These are phyloP conservation scores for Wickerhamiella bombiphila DNA, from an alignment of 805 yeast genomes.

Conservation along the genomic window DNA sequence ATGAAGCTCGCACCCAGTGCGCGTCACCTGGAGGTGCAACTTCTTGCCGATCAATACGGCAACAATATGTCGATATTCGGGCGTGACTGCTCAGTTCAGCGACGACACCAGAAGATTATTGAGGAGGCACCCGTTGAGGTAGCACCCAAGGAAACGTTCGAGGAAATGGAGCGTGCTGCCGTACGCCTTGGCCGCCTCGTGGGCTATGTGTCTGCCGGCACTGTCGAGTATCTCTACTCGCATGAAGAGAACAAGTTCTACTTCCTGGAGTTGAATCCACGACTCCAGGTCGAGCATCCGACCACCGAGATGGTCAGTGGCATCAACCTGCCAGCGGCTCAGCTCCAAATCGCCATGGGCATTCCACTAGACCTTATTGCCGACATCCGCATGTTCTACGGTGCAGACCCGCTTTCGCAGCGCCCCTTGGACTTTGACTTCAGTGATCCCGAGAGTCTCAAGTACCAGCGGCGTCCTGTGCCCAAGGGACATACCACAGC, in stretches of 20 bases:
- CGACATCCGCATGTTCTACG: conserved; percentile 84
- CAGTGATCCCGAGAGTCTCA: conserved; percentile 50
- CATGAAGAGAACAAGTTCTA: conserved; percentile 89
- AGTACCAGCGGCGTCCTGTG: conserved; percentile 76
- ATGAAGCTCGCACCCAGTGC: conserved; percentile 97
- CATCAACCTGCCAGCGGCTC: conserved; percentile 96
- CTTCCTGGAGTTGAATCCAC: conserved; percentile 92
- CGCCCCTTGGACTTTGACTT: conserved; percentile 87
- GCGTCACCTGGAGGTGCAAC: conserved; percentile 94
- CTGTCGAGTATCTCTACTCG: conserved; percentile 92
- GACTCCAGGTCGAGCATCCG: conserved; percentile 99
- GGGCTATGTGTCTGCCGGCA: conserved; percentile 98
- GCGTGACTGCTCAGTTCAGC: conserved; percentile 98
- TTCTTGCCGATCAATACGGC: conserved; percentile 96
- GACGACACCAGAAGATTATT: conserved; percentile 97
- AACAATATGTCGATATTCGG: conserved; percentile 94
- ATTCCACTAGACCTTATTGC: conserved; percentile 88
- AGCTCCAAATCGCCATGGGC: conserved; percentile 99
- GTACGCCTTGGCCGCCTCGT: conserved; percentile 92
- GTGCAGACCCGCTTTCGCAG: conserved; percentile 88
- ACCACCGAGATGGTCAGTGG: conserved; percentile 99
- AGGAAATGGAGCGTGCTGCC: conserved; percentile 91
- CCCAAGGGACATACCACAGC: conserved; percentile 99
- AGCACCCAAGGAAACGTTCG: conserved; percentile 74
- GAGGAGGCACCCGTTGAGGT: conserved; percentile 99